Conservation (phyloP, 495 filamentous ascomycete species). For the Penicillium goetzii region DNA sequence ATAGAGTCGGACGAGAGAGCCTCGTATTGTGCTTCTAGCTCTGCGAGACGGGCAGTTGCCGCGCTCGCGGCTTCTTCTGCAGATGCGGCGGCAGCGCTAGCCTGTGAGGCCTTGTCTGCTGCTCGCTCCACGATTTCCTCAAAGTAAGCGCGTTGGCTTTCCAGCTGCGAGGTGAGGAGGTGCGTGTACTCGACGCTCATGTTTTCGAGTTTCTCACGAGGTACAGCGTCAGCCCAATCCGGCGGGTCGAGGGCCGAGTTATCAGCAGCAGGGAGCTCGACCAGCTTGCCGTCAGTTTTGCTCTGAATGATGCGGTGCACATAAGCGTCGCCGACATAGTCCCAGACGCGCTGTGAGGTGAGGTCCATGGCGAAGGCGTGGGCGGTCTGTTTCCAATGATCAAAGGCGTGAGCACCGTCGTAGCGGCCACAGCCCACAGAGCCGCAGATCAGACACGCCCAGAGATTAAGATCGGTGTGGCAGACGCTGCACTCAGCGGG, state of each 20-base stretch:
- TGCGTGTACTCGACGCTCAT: conserved; percentile 95
- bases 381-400: conserved; percentile 85
- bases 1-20: conserved; percentile 61
- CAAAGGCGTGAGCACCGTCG: conserved; percentile 89
- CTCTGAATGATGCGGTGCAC: conserved; percentile 93
- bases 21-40: conserved; percentile 59
- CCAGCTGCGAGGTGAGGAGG: conserved; percentile 86
- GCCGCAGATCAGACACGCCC: conserved; percentile 94
- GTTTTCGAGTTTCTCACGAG: conserved; percentile 86
- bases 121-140: conserved; percentile 91
- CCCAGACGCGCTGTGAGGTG: conserved; percentile 92
- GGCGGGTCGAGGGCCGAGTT: conserved; percentile 49
- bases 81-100: conserved; percentile 64
- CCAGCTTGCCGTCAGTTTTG: conserved; percentile 84
- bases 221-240: conserved; percentile 70
- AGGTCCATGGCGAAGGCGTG: conserved; percentile 95
- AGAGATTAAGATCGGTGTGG: conserved; percentile 78
- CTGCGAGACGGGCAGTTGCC: conserved; percentile 54
- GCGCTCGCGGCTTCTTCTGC: conserved; percentile 59
- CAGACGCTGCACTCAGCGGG: conserved; percentile 71
- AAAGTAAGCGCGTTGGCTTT: conserved; percentile 90
- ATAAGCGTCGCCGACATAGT: conserved; percentile 92
- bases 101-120: conserved; percentile 84
- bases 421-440: conserved; percentile 93
- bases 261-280: conserved; percentile 71